phyloP scores from a whole-genome alignment of 176 grass and related monocot genomes.

The Eragrostis curvula region DNA sequence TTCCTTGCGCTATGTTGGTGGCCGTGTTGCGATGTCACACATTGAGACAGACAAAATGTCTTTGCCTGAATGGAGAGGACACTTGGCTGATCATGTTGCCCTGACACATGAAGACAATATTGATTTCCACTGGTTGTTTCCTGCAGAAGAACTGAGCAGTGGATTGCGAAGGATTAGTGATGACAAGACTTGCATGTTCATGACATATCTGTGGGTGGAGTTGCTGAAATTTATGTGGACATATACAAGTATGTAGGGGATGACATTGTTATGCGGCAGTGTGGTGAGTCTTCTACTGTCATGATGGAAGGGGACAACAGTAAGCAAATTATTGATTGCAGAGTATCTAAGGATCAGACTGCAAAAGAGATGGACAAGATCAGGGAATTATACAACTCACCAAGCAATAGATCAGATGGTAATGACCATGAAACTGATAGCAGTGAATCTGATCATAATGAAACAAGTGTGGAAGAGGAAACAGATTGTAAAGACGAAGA shows the following conservation, averaged over 20 bases:
- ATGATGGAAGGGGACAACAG: too few species aligned
- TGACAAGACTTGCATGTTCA: background rate
- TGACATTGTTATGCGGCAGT: too few species aligned
- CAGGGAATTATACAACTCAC: too few species aligned
- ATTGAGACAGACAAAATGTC: background rate
- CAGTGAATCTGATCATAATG: too few species aligned
- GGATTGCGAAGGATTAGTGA: background rate
- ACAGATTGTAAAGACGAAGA: too few species aligned
- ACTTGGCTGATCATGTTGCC: background rate
- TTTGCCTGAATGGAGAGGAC: background rate
- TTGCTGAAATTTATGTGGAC: background rate
- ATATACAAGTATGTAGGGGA: background rate
- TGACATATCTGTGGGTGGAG: background rate
- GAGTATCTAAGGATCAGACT: too few species aligned
- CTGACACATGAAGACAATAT: background rate
- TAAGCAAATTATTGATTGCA: too few species aligned
- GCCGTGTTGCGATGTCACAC: background rate
- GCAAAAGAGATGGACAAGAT: too few species aligned
- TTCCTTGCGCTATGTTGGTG: background rate
- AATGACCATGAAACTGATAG: too few species aligned
- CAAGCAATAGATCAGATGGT: too few species aligned
- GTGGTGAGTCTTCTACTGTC: too few species aligned
- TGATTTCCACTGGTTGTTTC: background rate
- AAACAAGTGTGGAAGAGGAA: too few species aligned
- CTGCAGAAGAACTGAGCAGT: background rate